phyloP scores from a whole-genome alignment of 1,284 basidiomycete species.

The Trichosporon sp. region DNA sequence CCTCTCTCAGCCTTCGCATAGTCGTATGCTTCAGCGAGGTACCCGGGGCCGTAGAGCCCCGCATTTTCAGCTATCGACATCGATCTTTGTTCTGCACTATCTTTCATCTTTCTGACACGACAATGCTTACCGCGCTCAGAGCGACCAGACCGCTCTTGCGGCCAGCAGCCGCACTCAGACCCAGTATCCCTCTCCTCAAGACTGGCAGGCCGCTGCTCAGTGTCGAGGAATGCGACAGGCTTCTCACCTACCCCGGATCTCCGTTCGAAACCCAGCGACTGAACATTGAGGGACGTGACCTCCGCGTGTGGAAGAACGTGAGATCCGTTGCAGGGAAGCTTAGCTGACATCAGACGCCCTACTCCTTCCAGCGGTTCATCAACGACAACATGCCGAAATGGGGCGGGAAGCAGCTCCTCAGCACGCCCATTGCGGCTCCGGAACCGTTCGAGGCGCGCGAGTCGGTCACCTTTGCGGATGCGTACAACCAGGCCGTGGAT shows the following conservation, averaged over 20 bases:
- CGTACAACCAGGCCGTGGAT: constrained; percentile 20
- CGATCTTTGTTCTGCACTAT: neutral
- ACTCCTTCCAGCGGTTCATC: constrained; percentile 32
- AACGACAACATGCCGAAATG: constrained; percentile 20
- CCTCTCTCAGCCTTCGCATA: too few species aligned
- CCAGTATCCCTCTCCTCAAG: neutral
- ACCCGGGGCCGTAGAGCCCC: too few species aligned
- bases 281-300: neutral
- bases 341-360: constrained; percentile 21
- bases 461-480: constrained; percentile 27
- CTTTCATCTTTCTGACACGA: neutral
- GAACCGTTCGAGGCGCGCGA: constrained; percentile 14
- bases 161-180: neutral
- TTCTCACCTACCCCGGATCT: constrained; percentile 22
- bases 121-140: neutral
- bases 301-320: neutral
- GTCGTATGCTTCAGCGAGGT: too few species aligned
- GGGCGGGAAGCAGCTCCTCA: constrained; percentile 28
- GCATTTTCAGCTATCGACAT: too few species aligned
- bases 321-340: neutral
- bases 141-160: neutral
- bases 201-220: neutral
- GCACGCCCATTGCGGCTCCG: constrained; percentile 24
- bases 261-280: constrained; percentile 14
- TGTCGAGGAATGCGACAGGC: constrained; percentile 7